Base-by-base conservation (phyloP, 345 rosid species). In the Boechera stricta region DNA sequence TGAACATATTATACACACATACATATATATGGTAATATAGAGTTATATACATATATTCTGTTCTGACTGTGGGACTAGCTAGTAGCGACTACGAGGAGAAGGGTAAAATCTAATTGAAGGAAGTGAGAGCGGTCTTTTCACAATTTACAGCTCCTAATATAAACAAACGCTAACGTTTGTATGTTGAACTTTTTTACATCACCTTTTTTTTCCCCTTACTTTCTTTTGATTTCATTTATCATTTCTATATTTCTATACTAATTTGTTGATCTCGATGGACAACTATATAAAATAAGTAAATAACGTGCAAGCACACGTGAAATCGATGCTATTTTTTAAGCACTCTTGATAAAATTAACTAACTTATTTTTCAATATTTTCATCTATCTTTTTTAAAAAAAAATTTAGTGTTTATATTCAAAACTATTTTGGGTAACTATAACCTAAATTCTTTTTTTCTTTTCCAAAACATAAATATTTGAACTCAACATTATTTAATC, bases 91-190 rank as follows among this genome's bases (percentile, higher is more conserved):
- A 55, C 12, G 64, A 60, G 53, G 28, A 51, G 64, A 44, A 77
- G 75, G 71, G 77, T 70, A 58, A 69, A 75, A 66, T 48, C 35
- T 11, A 45, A 28, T 10, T 63, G 79, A 74, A 65, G 44, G 80
- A 84, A 84, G 87, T 82, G 87, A 86, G 78, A 82, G 89, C 79
- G 62, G 85, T 88, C 89, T 82, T 80, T 73, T 86, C 91, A 79
- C 45, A 54, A 54, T 69, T 47, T 55, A 62, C 67, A 38, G 28
- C 39, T 67, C 59, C 62, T 75, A 15, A 58, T 71, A 53, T 62
- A 66, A 55, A 56, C 65, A 61, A 29, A 63, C 57, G 29, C 76
- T 7, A 77, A 81, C 78, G 80, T 73, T 79, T 73, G 74, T 67
- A 52, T 33, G n/a, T 60, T 72, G 64, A 72, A 47, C 52, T 64